A percentile compares a stretch with the other conserved stretches of the same genome.
These are phyloP conservation scores for Boletus sp. DNA, from an alignment of 1,284 basidiomycete species.

Conservation along the genomic window DNA sequence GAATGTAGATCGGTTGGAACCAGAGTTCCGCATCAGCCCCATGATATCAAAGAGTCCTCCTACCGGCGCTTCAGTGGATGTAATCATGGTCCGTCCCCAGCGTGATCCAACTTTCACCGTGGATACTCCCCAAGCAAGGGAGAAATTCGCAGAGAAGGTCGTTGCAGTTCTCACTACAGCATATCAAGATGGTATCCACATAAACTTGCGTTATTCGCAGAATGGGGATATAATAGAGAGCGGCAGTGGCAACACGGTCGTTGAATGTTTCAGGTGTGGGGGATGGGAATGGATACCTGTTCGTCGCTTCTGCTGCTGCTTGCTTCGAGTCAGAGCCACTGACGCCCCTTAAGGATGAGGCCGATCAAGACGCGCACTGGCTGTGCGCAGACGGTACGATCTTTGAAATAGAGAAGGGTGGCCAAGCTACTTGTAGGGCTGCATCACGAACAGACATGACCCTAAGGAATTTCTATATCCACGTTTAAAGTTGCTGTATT, in stretches of 20 bases:
- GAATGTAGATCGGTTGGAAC: constrained; percentile 82
- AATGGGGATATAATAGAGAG: constrained; percentile 43
- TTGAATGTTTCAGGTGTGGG: constrained; percentile 79
- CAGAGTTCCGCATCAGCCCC: constrained; percentile 53
- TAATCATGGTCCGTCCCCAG: constrained; percentile 79
- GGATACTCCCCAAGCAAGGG: constrained; percentile 42
- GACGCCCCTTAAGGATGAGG: constrained; percentile 42
- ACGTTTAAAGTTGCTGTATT: constrained; percentile 28
- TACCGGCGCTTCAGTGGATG: constrained; percentile 54
- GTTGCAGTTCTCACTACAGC: constrained; percentile 58
- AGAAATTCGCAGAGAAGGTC: constrained; percentile 44
- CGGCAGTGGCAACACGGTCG: constrained; percentile 52
- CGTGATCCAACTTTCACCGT: constrained; percentile 52
- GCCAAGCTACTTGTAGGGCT: constrained; percentile 49
- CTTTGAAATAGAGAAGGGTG: constrained; percentile 51
- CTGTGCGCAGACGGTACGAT: constrained; percentile 76
- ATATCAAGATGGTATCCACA: constrained; percentile 72
- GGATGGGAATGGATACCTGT: constrained; percentile 87
- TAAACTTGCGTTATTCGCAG: constrained; percentile 53
- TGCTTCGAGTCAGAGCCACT: constrained; percentile 9
- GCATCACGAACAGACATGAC: constrained; percentile 31
- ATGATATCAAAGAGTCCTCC: constrained; percentile 37
- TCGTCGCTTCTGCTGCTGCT: constrained; percentile 33
- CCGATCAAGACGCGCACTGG: constrained; percentile 56
- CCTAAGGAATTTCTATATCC: constrained; percentile 43